Evolutionary conservation across 495 filamentous ascomycete genomes (phyloP), one percentile per base, ranked within the genome.

Genomic region (Aspergillus incahuasiensis): DNA sequence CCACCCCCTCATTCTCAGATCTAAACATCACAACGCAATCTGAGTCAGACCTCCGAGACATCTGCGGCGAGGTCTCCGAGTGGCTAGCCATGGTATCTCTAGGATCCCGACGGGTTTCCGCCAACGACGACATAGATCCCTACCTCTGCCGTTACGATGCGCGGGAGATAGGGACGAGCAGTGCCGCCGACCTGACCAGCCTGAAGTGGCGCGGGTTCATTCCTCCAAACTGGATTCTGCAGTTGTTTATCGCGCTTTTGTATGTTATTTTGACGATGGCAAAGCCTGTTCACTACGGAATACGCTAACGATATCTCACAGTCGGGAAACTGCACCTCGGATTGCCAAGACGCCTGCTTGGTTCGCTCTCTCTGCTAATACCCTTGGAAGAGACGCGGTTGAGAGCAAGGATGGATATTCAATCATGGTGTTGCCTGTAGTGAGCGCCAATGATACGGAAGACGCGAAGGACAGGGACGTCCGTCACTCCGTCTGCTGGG

Each of bases 81-180:
- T 98, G 91, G 90, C 71, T 97, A 2, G 86, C 86, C 21, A 75
- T 98, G 50, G 73, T 88, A 11, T 77, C 81, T 12, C 79, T 92
- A 2, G 67, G 78, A 13, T 95, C 91, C 20, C 85, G 88, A n/a
- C 82, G 91, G 24, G 67, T 97, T 6, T 68, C 70, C 15, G 70
- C 68, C 12, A 68, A 72, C n/a, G 90, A 96, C 66, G 69, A 74
- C 15, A 81, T 96, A 44, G 90, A 97, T 66, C 76, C 90, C 0
- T 92, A 87, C 62, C 75, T 98, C 12, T 85, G 85, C 52, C 83
- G 87, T n/a, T 98, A 97, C 67, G 64, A 73, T n/a, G 75, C 86
- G 6, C 88, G 87, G 13, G 74, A 74, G 0, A 63, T 66, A 3
- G 68, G 71, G 5, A 15, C 32, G 32, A 15, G 2, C 32, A 52